Percentiles rank a stretch among this genome's conserved stretches.
phyloP scores from a whole-genome alignment of 768 basidiomycete species.

The Russula griseocarnosa region DNA sequence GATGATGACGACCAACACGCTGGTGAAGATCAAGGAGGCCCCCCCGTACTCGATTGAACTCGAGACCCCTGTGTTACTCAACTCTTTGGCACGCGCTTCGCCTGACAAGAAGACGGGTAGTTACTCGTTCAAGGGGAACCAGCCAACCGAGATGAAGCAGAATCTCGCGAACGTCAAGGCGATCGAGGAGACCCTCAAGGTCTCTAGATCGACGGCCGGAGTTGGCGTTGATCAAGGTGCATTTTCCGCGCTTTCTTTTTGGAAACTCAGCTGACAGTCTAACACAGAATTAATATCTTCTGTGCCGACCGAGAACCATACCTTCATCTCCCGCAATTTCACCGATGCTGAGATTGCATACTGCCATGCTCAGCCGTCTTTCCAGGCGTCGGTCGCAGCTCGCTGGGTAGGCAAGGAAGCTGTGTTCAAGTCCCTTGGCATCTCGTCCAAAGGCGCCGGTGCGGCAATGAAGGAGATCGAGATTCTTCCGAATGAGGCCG shows the following conservation, averaged over 20 bases:
- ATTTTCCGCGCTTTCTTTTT: constrained; percentile 26
- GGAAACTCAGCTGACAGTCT: constrained; percentile 18
- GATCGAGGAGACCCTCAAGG: constrained; percentile 51
- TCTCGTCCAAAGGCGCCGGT: constrained; percentile 84
- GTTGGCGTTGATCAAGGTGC: constrained; percentile 88
- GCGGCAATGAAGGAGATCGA: constrained; percentile 98
- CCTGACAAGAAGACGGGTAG: constrained; percentile 82
- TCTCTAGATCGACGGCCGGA: constrained; percentile 53
- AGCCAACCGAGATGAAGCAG: constrained; percentile 47
- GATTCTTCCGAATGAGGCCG: constrained; percentile 47
- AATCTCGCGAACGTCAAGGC: constrained; percentile 68
- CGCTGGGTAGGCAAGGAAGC: constrained; percentile 99
- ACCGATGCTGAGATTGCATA: constrained; percentile 84
- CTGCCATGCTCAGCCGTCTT: constrained; percentile 81
- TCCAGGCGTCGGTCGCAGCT: constrained; percentile 87
- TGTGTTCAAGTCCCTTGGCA: constrained; percentile 91
- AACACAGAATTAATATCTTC: constrained; percentile 80
- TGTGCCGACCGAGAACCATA: constrained; percentile 83
- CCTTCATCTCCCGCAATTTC: constrained; percentile 89
- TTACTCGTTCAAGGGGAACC: constrained; percentile 70
- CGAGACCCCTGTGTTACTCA: constrained; percentile 82
- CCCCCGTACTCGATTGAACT: constrained; percentile 86
- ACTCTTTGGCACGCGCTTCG: constrained; percentile 84
- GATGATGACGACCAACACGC: constrained; percentile 90
- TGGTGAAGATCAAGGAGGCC: constrained; percentile 92